phyloP scores from a whole-genome alignment of 164 flowering plant species.

The Stephania cephalantha region DNA sequence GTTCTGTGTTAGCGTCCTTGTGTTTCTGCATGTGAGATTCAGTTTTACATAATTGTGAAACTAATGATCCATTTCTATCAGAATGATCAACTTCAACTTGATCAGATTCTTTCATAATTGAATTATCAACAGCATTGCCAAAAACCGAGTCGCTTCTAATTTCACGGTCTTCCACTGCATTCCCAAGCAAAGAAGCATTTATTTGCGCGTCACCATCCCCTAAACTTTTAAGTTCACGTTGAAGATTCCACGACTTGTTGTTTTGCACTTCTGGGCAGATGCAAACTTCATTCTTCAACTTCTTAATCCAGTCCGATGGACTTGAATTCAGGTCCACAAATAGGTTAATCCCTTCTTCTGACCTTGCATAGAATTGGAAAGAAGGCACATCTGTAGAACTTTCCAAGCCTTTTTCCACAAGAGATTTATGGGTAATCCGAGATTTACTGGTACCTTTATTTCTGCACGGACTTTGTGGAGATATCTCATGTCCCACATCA shows the following conservation, averaged over 20 bases:
- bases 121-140: no score
- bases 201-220: slow-evolving; percentile 18
- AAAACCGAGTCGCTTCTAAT: slow-evolving; percentile 4
- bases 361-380: slow-evolving; percentile 45
- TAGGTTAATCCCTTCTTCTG: slow-evolving; percentile 54
- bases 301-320: slow-evolving; percentile 42
- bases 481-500: not conserved
- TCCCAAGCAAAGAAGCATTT: slow-evolving; percentile 13
- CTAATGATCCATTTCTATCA: slow-evolving; percentile 12
- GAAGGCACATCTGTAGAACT: slow-evolving; percentile 18
- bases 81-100: slow-evolving; percentile 7
- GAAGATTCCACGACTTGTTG: slow-evolving; percentile 21
- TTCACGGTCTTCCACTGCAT: slow-evolving; percentile 8
- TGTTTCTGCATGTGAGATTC: slow-evolving; percentile 4
- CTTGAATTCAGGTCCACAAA: slow-evolving; percentile 44
- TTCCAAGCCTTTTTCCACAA: slow-evolving; percentile 12
- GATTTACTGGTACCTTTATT: slow-evolving; percentile 8
- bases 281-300: slow-evolving; percentile 34
- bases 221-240: slow-evolving; percentile 22
- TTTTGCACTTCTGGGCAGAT: slow-evolving; percentile 15
- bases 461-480: slow-evolving; percentile 5
- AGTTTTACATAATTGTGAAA: not conserved
- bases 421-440: slow-evolving; percentile 2
- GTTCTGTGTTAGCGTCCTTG: slow-evolving; percentile 13
- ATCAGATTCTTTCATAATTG: not conserved